Conservation (phyloP, 352 stramenopile genomes). For the Pythium rishiriense region DNA sequence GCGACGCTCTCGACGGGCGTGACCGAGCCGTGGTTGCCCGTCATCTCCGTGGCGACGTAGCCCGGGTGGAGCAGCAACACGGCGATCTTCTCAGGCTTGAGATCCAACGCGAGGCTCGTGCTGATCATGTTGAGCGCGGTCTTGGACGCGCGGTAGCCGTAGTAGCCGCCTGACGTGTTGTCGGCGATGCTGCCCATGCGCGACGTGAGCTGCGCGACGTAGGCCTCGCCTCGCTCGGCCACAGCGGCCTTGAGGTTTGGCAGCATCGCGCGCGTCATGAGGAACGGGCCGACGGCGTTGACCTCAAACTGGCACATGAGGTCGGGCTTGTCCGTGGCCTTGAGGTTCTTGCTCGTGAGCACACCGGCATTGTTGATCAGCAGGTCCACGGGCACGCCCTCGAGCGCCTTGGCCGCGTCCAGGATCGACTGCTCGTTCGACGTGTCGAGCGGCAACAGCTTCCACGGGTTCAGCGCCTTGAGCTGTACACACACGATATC, state of each 20-base stretch:
- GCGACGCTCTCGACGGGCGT: conserved; percentile 46
- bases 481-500: background rate
- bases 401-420: conserved; percentile 33
- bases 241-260: conserved; percentile 38
- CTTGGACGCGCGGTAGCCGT: conserved; percentile 73
- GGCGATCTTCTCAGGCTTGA: conserved; percentile 43
- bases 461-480: conserved; percentile 30
- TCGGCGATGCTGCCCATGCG: conserved; percentile 47
- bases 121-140: conserved; percentile 69
- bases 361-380: conserved; percentile 69
- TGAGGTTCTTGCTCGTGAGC: conserved; percentile 28
- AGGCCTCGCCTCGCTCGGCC: conserved; percentile 24
- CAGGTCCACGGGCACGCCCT: conserved; percentile 50
- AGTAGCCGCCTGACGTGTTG: conserved; percentile 42
- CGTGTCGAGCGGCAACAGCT: conserved; percentile 48
- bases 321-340: conserved; percentile 39
- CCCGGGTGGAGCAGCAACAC: conserved; percentile 48
- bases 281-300: conserved; percentile 59
- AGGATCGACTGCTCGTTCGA: conserved; percentile 45
- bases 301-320: conserved; percentile 66
- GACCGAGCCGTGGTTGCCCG: conserved; percentile 44
- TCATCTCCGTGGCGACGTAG: conserved; percentile 61
- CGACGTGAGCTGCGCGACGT: conserved; percentile 44
- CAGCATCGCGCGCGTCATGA: conserved; percentile 54
- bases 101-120: conserved; percentile 39